phyloP scores from a whole-genome alignment of 1,139 yeast genomes.

The Oligophagozyma castellii region DNA sequence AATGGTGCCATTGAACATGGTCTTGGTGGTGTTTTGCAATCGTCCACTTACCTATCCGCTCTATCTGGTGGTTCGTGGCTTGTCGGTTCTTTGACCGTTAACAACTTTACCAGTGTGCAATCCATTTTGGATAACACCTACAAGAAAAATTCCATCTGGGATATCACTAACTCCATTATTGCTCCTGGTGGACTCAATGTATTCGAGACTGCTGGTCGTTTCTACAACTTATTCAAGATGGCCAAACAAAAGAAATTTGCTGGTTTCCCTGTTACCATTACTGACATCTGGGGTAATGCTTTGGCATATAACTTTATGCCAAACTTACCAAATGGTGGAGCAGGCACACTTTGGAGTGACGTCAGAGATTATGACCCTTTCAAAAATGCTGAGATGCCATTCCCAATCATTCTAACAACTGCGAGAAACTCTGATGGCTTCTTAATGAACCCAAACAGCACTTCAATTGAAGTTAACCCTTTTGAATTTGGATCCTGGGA shows the following conservation, averaged over 20 bases:
- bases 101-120: slow-evolving; percentile 68
- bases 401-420: slow-evolving; percentile 64
- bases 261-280: slow-evolving; percentile 62
- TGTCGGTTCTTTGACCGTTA: slow-evolving; percentile 61
- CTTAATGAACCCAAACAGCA: slow-evolving; percentile 45
- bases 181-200: slow-evolving; percentile 61
- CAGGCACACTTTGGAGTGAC: slow-evolving; percentile 48
- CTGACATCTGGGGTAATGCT: slow-evolving; percentile 94
- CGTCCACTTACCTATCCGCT: slow-evolving; percentile 61
- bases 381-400: slow-evolving; percentile 51
- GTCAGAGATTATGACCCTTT: slow-evolving; percentile 41
- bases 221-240: slow-evolving; percentile 28
- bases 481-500: slow-evolving; percentile 85
- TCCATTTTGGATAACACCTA: slow-evolving; percentile 32
- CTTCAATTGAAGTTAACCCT: slow-evolving; percentile 66
- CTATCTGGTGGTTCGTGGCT: slow-evolving; percentile 30
- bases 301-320: slow-evolving; percentile 64
- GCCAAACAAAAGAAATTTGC: slow-evolving; percentile 49
- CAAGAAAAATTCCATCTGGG: slow-evolving; percentile 49
- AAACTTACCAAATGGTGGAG: slow-evolving; percentile 40
- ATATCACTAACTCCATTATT: slow-evolving; percentile 42
- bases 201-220: slow-evolving; percentile 40
- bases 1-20: slow-evolving; percentile 43
- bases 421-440: slow-evolving; percentile 58
- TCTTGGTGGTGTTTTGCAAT: slow-evolving; percentile 64